Evolutionary conservation across 208 protist genomes (phyloP).

Genomic region (Wallacemonas collosoma): DNA sequence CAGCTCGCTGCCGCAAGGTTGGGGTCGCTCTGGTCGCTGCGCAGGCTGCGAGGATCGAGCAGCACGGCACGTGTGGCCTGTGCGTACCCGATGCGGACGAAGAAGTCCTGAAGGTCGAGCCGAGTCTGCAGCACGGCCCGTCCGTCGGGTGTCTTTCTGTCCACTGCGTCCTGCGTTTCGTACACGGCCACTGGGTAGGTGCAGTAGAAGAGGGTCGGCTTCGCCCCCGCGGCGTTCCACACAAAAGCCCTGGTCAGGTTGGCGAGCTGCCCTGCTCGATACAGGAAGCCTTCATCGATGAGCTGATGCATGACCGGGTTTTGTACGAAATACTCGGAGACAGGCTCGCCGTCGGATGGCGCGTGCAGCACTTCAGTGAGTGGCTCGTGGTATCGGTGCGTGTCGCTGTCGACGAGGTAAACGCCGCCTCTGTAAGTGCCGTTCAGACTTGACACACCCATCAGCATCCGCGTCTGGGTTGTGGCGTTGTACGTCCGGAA

Average conservation of each 20-base stretch:
- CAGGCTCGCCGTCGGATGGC: not conserved
- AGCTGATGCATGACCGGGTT: not conserved
- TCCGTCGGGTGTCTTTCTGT: not conserved
- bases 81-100: not conserved
- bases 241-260: not conserved
- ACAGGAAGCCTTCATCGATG: not conserved
- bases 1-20: constrained; percentile 1
- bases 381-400: constrained; percentile 7
- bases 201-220: constrained; percentile 4
- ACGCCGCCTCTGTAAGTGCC: constrained; percentile 4
- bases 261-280: not conserved
- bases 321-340: not conserved
- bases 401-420: not conserved
- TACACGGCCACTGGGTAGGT: not conserved
- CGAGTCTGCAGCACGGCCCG: not conserved
- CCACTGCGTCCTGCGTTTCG: not conserved
- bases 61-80: not conserved
- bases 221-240: not conserved
- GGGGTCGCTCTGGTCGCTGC: not conserved
- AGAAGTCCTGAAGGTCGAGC: not conserved
- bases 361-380: not conserved
- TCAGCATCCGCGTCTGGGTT: not conserved
- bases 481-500: not conserved
- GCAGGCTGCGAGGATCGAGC: constrained; percentile 2
- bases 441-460: not conserved